Evolutionary conservation across 1,139 yeast species (phyloP), one percentile per base, ranked within the genome.

Genomic region (Kodamaea sp.): DNA sequence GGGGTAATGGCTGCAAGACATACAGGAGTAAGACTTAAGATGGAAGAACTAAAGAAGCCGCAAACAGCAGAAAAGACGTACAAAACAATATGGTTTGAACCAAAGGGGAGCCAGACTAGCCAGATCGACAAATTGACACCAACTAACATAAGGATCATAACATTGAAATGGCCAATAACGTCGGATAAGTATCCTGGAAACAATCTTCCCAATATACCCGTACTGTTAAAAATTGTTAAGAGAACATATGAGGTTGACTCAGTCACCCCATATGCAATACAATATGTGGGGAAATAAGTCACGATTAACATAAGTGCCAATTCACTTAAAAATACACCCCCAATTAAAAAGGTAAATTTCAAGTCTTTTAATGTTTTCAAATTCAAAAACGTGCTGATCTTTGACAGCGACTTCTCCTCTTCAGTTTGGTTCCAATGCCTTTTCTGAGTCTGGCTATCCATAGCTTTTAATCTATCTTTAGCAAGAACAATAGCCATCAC

Each of bases 241-340:
- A 70, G 50, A 22, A 62, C 43, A 43, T 66, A 65, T 1, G 75
- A 61, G 12, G 60, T 51, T 8, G 70, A 57, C 44, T 68, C 73
- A 5, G 53, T 44, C 41, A 60, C 51, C 0, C 75, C 75, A 34
- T 66, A 66, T 5, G 69, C 64, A 27, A 69, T 61, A 3, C 74
- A 72, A 46, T 67, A 70, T 5, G 74, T 62, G 6, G 74, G 70
- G 49, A 62, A 65, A 47, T 68, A 70, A 1, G 76, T 70, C 39
- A 72, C 54, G 2, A 76, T 63, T 31, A 76, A 62, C 31, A 81
- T 66, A 31, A 82, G 57, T 2, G 84, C 67, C 37, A 79, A 66
- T 52, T 83, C 90, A 11, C 77, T 66, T 37, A 75, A 63, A 11
- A 79, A 65, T 2, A 62, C 60, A 0, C 69, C 72, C 2, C 46